Conservation (phyloP, 2,329 filamentous ascomycete genomes). For the Berkeleyomyces basicola region DNA sequence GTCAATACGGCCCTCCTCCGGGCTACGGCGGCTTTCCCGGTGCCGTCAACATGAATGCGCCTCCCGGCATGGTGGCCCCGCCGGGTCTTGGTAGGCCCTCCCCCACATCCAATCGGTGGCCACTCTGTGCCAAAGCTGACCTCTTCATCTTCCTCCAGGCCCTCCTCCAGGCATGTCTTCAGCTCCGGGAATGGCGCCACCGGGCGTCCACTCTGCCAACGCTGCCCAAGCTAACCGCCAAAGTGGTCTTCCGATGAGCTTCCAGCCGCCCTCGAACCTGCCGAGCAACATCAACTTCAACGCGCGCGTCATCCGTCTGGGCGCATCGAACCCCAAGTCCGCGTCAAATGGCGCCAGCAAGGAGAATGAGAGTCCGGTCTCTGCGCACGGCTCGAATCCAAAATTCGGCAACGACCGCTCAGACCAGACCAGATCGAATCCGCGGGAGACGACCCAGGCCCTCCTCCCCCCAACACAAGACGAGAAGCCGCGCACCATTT, state of each 20-base stretch:
- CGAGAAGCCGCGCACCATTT: constrained; percentile 82
- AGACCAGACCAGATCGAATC: constrained; percentile 42
- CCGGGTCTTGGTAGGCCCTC: constrained; percentile 59
- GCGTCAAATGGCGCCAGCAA: constrained; percentile 23
- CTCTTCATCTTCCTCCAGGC: constrained; percentile 30
- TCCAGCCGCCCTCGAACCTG: constrained; percentile 80
- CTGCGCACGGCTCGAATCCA: not conserved
- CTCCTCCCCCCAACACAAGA: constrained; percentile 72
- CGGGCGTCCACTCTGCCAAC: constrained; percentile 61
- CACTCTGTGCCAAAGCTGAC: not conserved
- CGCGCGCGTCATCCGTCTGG: constrained; percentile 85
- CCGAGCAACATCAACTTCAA: constrained; percentile 90
- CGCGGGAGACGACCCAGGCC: constrained; percentile 52
- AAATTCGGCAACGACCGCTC: constrained; percentile 44
- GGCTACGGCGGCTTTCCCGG: constrained; percentile 56
- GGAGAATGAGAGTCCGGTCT: constrained; percentile 28
- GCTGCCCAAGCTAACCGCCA: constrained; percentile 62
- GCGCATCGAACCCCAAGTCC: constrained; percentile 56
- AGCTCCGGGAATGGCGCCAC: constrained; percentile 63
- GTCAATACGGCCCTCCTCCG: constrained; percentile 36
- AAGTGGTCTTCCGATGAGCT: constrained; percentile 63
- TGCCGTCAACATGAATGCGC: constrained; percentile 27
- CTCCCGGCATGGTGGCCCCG: constrained; percentile 58
- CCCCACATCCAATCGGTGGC: constrained; percentile 3
- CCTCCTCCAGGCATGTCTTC: constrained; percentile 66